These are phyloP conservation scores for Oryza australiensis DNA, from an alignment of 176 grass and related monocot genomes.

Conservation along the genomic window DNA sequence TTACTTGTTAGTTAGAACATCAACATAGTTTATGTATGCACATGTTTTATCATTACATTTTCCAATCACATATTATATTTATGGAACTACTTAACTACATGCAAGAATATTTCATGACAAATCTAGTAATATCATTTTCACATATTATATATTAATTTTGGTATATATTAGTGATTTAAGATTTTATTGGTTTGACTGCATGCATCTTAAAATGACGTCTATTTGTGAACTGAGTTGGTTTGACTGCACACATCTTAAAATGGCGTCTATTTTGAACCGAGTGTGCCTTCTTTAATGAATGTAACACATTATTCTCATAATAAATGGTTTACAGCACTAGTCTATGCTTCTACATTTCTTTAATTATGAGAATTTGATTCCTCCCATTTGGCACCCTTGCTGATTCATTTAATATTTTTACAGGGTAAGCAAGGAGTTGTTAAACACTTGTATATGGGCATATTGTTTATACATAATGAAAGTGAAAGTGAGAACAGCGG, in stretches of 20 bases:
- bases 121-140: background rate
- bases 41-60: background rate
- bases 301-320: background rate
- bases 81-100: background rate
- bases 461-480: conserved; percentile 84
- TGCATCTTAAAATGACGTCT: no score
- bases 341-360: background rate
- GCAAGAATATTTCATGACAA: background rate
- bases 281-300: background rate
- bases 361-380: conserved; percentile 11
- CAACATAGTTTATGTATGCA: background rate
- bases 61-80: background rate
- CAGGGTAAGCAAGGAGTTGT: conserved; percentile 93
- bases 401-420: conserved; percentile 35
- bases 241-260: no score
- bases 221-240: background rate
- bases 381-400: conserved; percentile 8
- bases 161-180: background rate
- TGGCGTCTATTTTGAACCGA: background rate
- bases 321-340: conserved; percentile 26
- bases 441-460: conserved; percentile 90
- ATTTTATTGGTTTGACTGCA: background rate
- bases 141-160: background rate
- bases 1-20: background rate
- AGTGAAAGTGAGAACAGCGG: conserved; percentile 75